These are phyloP conservation scores for Scedosporium aurantiacum DNA, from an alignment of 2,329 filamentous ascomycete genomes.

Conservation along the genomic window DNA sequence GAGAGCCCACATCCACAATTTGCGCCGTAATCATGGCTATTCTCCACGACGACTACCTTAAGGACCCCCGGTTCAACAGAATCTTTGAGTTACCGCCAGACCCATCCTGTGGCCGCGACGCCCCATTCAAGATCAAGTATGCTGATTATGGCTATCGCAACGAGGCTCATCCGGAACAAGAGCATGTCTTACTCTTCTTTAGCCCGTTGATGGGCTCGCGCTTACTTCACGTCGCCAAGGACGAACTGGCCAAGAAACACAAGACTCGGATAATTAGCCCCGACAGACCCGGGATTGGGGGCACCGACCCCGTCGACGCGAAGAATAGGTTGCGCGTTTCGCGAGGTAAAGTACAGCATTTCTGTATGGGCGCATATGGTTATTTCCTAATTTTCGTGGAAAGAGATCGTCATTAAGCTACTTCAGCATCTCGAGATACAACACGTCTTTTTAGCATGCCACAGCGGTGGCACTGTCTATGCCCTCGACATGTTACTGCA, in stretches of 20 bases:
- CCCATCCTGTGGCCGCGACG: constrained; percentile 8
- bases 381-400: neutral
- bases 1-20: too few species aligned
- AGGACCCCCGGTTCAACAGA: constrained; percentile 14
- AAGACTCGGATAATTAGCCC: constrained; percentile 20
- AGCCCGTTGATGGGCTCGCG: constrained; percentile 18
- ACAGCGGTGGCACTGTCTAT: constrained; percentile 21
- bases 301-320: constrained; percentile 17
- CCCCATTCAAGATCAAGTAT: constrained; percentile 13
- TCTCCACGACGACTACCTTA: constrained; percentile 6
- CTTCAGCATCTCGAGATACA: constrained; percentile 18
- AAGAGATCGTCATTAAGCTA: neutral
- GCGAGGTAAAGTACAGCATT: constrained; percentile 16
- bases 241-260: constrained; percentile 19
- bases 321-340: constrained; percentile 15
- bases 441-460: constrained; percentile 18
- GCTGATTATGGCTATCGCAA: constrained; percentile 22
- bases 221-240: constrained; percentile 20
- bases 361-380: constrained; percentile 8
- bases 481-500: constrained; percentile 20
- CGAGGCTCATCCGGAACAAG: constrained; percentile 13
- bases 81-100: constrained; percentile 14
- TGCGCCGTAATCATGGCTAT: too few species aligned
- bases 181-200: constrained; percentile 20
- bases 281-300: constrained; percentile 25